Base-by-base conservation (phyloP, 169 alveolate genomes). In the Miamiensis avidus region DNA sequence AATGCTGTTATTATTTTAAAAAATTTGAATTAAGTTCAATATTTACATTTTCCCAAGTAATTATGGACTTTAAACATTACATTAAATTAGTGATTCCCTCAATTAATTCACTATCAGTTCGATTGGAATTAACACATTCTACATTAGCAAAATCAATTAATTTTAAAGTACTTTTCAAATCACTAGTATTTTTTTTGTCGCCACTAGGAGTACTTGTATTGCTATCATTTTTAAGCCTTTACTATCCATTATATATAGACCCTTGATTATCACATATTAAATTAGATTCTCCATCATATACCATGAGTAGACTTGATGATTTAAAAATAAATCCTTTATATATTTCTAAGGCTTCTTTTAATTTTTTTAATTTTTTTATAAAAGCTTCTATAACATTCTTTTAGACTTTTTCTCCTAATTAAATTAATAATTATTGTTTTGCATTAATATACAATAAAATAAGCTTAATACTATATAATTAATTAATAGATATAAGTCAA, bases 271-370 rank as follows among this genome's bases (percentile, higher is more conserved):
- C 20, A 49, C 20, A 49, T 49, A 20, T 49, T 49, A 11, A 49
- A 49, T 49, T 49, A 11, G 69, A 49, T 11, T 20, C 20, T 49
- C 82, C 82, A 34, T 77, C 72, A 77, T 77, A 77, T 20, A 77
- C 64, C 64, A 77, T 33, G 0, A 77, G 82, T 31, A 77, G 27
- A 33, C 82, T 77, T 0, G 82, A 77, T 33, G 82, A 77, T 27
- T 77, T 30, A 77, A 77, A 77, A 32, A 33, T 31, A 77, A 33
- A 77, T 34, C 82, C 82, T 33, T 77, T 77, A 33, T 77, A 77
- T 29, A 27, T 33, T 77, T 77, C n/a, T 11, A 77, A n/a, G 20
- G 82, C 82, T 33, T 34, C 64, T 26, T 77, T 77, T 26, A 77
- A 33, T 34, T 77, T 27, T 27, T 31, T 77, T 30, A 77, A 33